A percentile compares a stretch with the other conserved stretches of the same genome.
phyloP scores from a whole-genome alignment of 306 rosid genomes.

The Crataegus laevigata region DNA sequence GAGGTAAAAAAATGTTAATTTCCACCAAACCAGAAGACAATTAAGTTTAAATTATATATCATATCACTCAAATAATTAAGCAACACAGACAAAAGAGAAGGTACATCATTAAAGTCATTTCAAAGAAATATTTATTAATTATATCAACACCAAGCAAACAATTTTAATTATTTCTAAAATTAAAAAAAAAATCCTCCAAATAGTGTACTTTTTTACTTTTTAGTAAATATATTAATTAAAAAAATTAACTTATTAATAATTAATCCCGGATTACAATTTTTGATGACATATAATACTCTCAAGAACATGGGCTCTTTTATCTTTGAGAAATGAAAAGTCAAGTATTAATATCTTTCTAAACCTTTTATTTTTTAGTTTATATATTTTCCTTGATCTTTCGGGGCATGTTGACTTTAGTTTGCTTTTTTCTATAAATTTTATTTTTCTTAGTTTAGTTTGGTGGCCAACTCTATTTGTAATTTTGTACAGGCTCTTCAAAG shows the following conservation, averaged over 20 bases:
- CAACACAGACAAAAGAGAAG: conserved; percentile 52
- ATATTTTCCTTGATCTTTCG: background rate
- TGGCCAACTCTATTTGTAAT: conserved; percentile 12
- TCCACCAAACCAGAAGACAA: conserved; percentile 1
- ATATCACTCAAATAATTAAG: background rate
- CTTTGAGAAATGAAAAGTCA: background rate
- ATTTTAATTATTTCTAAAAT: background rate
- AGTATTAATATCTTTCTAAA: background rate
- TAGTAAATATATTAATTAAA: background rate
- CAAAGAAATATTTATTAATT: background rate
- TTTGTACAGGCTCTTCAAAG: background rate
- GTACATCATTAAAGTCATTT: conserved; percentile 38
- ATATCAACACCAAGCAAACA: background rate
- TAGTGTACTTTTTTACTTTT: background rate
- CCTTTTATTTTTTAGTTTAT: background rate
- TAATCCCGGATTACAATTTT: background rate
- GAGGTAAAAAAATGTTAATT: conserved; percentile 17
- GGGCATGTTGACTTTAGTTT: conserved; percentile 23
- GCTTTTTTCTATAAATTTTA: background rate
- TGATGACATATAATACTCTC: background rate
- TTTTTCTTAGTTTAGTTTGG: background rate
- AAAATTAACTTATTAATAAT: background rate
- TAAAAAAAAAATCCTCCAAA: background rate
- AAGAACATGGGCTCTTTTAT: background rate
- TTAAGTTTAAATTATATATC: conserved; percentile 1